These are phyloP conservation scores for Nemania sp. DNA, from an alignment of 2,329 filamentous ascomycete genomes.

Conservation along the genomic window DNA sequence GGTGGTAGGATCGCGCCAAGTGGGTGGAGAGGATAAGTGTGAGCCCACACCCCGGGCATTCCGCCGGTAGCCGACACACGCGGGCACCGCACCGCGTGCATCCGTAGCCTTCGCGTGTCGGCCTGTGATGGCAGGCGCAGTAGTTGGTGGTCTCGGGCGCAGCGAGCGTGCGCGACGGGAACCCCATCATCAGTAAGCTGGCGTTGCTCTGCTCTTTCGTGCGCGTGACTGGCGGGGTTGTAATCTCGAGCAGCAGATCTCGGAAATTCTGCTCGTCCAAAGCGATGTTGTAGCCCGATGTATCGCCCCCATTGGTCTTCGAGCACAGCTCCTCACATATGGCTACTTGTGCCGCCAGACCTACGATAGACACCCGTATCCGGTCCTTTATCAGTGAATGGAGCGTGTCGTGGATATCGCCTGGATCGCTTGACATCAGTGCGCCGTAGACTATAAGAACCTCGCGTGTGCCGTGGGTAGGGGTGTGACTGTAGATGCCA, in stretches of 20 bases:
- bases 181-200: conserved; percentile 95
- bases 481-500: conserved; percentile 74
- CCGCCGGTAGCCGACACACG: conserved; percentile 89
- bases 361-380: conserved; percentile 89
- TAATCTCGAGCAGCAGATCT: conserved; percentile 88
- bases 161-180: conserved; percentile 86
- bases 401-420: conserved; percentile 95
- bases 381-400: conserved; percentile 80
- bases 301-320: conserved; percentile 87
- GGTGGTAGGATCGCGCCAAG: conserved; percentile 91
- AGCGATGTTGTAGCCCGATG: conserved; percentile 82
- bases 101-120: conserved; percentile 85
- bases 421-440: conserved; percentile 88
- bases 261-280: conserved; percentile 89
- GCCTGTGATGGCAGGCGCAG: conserved; percentile 90
- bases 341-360: conserved; percentile 89
- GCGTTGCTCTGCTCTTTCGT: conserved; percentile 69
- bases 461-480: conserved; percentile 92
- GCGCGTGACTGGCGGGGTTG: conserved; percentile 87
- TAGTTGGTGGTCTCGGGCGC: conserved; percentile 74
- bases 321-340: conserved; percentile 90
- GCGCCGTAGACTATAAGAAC: conserved; percentile 93
- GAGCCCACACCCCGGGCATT: conserved; percentile 90
- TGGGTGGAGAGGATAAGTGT: conserved; percentile 96
- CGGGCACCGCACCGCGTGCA: conserved; percentile 91